Evolutionary conservation across 495 filamentous ascomycete species (phyloP), one percentile per base, ranked within the genome.

Genomic region (Penicillium manginii): DNA sequence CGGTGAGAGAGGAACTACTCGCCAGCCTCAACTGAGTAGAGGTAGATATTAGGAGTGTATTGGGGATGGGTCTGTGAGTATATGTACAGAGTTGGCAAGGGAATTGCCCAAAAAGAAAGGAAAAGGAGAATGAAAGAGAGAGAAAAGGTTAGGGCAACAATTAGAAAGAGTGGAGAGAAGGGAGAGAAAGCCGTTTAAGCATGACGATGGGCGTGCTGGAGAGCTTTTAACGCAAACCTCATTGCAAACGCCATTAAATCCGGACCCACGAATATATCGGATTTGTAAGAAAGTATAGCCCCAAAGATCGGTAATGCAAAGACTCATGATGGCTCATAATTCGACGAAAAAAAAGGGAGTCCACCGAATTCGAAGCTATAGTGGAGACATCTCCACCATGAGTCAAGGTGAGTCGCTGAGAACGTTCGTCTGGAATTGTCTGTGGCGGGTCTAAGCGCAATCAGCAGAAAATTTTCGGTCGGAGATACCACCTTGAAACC

Each of bases 201-300:
- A 43, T 19, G 15, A 6, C 3, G 4, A 17, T 43, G 40, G 40
- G 40, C 2, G 40, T 17, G 29, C 4, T 10, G 33, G 37, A n/a
- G 31, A 18, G 14, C 21, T 4, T 59, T 60, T 60, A 60, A 50
- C 23, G 31, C 50, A 55, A 51, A 22, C 22, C 14, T 35, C 37
- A 18, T 4, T 42, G 57, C 45, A 54, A 59, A 59, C 43, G 43
- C 57, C 52, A 31, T 58, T 64, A 64, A 61, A 17, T 64, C 62
- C 62, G 62, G 45, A 18, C 15, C 60, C 52, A 12, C 12, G 35
- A 37, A 37, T 8, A 12, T 4, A 37, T 12, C 35, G 35, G 12
- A 37, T 37, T 37, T 37, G 35, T 37, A 12, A 37, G 35, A n/a
- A n/a, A n/a, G 43, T 54, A 54, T 61, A 29, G 35, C 21, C 47